Evolutionary conservation across 139 green algal genomes (phyloP).

Genomic region (Chlamydomonas schloesseri): DNA sequence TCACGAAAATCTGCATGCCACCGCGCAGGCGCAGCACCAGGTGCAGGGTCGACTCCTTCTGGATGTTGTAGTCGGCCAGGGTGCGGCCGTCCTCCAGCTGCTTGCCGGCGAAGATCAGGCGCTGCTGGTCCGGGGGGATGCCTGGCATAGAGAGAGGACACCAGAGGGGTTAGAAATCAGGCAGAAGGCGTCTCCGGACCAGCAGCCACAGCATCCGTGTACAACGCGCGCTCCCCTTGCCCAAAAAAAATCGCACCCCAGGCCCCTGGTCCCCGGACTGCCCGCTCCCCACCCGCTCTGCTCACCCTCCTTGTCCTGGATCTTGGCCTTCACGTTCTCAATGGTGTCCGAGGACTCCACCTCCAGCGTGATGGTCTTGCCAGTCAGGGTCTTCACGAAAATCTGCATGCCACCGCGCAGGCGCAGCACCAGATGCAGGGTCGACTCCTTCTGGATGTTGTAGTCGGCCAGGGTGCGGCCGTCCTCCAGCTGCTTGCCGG

Average conservation of each 20-base stretch:
- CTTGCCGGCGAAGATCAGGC: slow-evolving; percentile 98
- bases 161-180: background rate
- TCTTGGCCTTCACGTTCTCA: slow-evolving; percentile 91
- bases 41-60: slow-evolving; percentile 90
- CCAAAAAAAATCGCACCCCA: background rate
- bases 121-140: slow-evolving; percentile 97
- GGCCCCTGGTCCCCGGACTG: background rate
- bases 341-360: slow-evolving; percentile 84
- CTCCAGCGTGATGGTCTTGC: slow-evolving; percentile 96
- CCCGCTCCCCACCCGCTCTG: too few species aligned
- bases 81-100: slow-evolving; percentile 97
- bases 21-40: slow-evolving; percentile 70
- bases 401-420: slow-evolving; percentile 89
- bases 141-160: slow-evolving; percentile 66
- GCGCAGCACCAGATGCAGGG: slow-evolving; percentile 88
- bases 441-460: slow-evolving; percentile 97
- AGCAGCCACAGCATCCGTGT: background rate
- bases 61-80: slow-evolving; percentile 97
- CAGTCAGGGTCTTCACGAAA: slow-evolving; percentile 92
- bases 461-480: slow-evolving; percentile 80
- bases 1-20: slow-evolving; percentile 77
- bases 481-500: slow-evolving; percentile 96
- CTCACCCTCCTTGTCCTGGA: slow-evolving; percentile 88
- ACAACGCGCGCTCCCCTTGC: too few species aligned
- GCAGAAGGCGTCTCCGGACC: background rate